phyloP scores from a whole-genome alignment of 2,329 filamentous ascomycete species.

The Epicoccum sorghinum region DNA sequence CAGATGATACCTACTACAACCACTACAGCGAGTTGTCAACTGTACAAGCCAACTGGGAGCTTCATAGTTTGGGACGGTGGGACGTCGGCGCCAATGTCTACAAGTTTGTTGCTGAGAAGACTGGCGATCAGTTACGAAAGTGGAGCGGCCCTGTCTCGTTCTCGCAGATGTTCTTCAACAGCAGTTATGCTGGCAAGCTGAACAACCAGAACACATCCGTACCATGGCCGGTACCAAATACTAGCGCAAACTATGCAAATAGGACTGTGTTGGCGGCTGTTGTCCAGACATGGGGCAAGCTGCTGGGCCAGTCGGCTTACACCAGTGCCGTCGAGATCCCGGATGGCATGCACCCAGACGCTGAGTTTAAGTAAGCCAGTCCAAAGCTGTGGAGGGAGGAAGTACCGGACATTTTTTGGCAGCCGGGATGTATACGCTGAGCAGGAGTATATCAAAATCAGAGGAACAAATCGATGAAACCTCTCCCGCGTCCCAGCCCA shows the following conservation, averaged over 20 bases:
- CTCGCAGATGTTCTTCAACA: conserved; percentile 41
- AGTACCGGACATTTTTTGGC: background rate
- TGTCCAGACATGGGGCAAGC: conserved; percentile 31
- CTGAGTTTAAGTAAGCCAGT: conserved; percentile 31
- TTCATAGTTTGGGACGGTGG: conserved; percentile 54
- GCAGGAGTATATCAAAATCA: too few relatives aligned
- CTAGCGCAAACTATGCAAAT: conserved; percentile 31
- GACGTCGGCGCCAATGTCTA: conserved; percentile 57
- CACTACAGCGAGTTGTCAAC: conserved; percentile 55
- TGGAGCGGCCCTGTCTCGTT: conserved; percentile 38
- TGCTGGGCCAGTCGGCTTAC: conserved; percentile 33
- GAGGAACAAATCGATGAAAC: too few relatives aligned
- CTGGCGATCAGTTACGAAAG: conserved; percentile 30
- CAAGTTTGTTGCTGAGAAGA: conserved; percentile 38
- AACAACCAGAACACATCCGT: conserved; percentile 36
- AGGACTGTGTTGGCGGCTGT: conserved; percentile 35
- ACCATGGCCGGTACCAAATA: conserved; percentile 40
- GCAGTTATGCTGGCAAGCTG: conserved; percentile 40
- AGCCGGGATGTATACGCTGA: too few relatives aligned
- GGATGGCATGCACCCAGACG: conserved; percentile 43
- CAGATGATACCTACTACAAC: conserved; percentile 65
- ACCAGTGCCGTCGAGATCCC: conserved; percentile 40
- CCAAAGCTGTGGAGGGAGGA: background rate
- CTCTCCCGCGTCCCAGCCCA: too few relatives aligned
- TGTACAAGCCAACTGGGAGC: conserved; percentile 54